phyloP scores from a whole-genome alignment of 2,329 filamentous ascomycete genomes.

The Aspergillus fumigatiaffinis region DNA sequence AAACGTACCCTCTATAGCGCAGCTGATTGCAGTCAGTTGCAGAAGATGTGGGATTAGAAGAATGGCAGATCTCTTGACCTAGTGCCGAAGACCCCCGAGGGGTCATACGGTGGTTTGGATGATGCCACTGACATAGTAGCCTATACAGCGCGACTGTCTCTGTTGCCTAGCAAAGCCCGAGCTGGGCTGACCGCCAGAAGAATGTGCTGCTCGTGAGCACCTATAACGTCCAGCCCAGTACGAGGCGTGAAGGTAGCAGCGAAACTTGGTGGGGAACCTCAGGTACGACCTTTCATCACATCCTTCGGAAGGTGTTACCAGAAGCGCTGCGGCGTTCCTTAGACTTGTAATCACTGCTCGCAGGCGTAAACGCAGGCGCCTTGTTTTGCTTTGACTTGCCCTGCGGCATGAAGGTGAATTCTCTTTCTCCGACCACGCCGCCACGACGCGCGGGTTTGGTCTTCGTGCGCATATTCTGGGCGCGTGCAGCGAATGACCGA shows the following conservation, averaged over 20 bases:
- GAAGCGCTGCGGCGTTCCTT: slow-evolving; percentile 49
- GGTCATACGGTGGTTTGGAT: background rate
- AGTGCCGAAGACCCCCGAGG: background rate
- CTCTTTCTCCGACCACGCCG: slow-evolving; percentile 47
- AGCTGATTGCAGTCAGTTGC: background rate
- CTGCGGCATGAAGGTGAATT: slow-evolving; percentile 58
- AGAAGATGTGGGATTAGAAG: background rate
- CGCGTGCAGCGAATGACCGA: slow-evolving; percentile 56
- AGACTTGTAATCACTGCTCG: slow-evolving; percentile 19
- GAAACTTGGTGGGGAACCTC: background rate
- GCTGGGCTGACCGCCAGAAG: background rate
- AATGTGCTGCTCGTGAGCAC: background rate
- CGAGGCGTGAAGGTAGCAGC: background rate
- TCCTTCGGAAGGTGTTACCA: slow-evolving; percentile 45
- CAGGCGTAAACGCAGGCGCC: slow-evolving; percentile 15
- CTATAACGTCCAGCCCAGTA: background rate
- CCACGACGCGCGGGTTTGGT: slow-evolving; percentile 29
- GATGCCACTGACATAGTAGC: background rate
- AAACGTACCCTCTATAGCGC: background rate
- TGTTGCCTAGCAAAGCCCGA: background rate
- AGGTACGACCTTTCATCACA: slow-evolving; percentile 27
- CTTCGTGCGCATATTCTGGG: slow-evolving; percentile 41
- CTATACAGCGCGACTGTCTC: background rate
- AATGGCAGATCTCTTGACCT: background rate
- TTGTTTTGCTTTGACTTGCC: slow-evolving; percentile 37